A percentile compares a stretch with the other conserved stretches of the same genome.
These are phyloP conservation scores for Fraxinus pennsylvanica DNA, from an alignment of 257 asterid genomes.

Conservation along the genomic window DNA sequence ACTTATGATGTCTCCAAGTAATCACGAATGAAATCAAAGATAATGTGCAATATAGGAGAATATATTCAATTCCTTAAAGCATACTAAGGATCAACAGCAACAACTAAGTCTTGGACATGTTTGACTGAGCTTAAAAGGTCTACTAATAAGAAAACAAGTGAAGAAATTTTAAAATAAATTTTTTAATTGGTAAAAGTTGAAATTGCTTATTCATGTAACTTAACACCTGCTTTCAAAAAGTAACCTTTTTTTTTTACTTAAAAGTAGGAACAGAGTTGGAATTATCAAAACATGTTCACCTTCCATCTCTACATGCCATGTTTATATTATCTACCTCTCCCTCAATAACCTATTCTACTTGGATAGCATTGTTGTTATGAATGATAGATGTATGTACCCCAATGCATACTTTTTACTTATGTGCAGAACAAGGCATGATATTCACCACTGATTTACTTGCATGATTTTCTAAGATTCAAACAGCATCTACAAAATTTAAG, in stretches of 20 bases:
- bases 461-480: neutral
- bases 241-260: too few species aligned
- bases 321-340: too few species aligned
- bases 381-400: too few species aligned
- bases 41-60: neutral
- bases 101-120: neutral
- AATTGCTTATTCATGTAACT: neutral
- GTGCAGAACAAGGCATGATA: neutral
- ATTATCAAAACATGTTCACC: too few species aligned
- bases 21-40: neutral
- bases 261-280: too few species aligned
- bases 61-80: neutral
- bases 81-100: neutral
- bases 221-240: neutral
- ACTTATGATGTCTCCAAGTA: neutral
- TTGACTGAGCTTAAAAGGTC: neutral
- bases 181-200: neutral
- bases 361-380: too few species aligned
- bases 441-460: neutral
- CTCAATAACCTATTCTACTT: too few species aligned
- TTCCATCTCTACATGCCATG: too few species aligned
- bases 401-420: neutral
- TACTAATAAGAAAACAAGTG: neutral
- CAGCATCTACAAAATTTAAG: neutral
- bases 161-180: neutral